These are phyloP conservation scores for Podospora comata DNA, from an alignment of 495 filamentous ascomycete species.

Conservation along the genomic window DNA sequence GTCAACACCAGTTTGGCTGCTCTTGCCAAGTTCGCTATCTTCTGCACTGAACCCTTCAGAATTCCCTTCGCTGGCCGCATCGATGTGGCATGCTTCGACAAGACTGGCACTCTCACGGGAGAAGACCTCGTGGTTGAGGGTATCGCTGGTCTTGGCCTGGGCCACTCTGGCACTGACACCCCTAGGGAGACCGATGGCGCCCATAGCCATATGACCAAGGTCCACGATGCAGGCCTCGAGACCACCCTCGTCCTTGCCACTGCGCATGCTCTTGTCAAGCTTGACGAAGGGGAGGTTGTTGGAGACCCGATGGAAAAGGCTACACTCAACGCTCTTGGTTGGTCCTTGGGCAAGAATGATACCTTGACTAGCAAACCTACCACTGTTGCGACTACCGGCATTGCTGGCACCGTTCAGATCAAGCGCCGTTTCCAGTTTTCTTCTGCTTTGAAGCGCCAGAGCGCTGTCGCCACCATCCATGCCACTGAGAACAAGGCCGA, in stretches of 20 bases:
- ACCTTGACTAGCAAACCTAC: slow-evolving; percentile 60
- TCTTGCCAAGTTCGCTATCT: slow-evolving; percentile 91
- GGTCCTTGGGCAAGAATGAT: slow-evolving; percentile 86
- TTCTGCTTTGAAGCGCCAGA: slow-evolving; percentile 91
- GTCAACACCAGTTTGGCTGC: slow-evolving; percentile 99
- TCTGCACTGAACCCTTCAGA: slow-evolving; percentile 98
- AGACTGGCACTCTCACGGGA: slow-evolving; percentile 94
- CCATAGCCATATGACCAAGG: slow-evolving; percentile 66
- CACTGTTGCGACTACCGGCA: slow-evolving; percentile 41
- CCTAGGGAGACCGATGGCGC: slow-evolving; percentile 70
- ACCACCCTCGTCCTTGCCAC: slow-evolving; percentile 94
- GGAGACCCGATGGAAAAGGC: slow-evolving; percentile 99
- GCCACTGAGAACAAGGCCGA: slow-evolving; percentile 63
- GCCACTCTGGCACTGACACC: slow-evolving; percentile 60
- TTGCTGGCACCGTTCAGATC: slow-evolving; percentile 70
- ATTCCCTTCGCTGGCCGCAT: slow-evolving; percentile 96
- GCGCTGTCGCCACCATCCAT: slow-evolving; percentile 80
- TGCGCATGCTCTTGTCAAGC: slow-evolving; percentile 89
- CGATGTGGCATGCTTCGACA: slow-evolving; percentile 97
- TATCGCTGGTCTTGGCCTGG: slow-evolving; percentile 82
- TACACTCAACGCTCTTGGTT: slow-evolving; percentile 82
- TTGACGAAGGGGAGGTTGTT: slow-evolving; percentile 96
- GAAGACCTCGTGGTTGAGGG: slow-evolving; percentile 97
- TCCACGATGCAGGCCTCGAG: slow-evolving; percentile 63
- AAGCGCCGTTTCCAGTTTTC: slow-evolving; percentile 98